phyloP scores from a whole-genome alignment of 345 rosid genomes.

The rapeseed (Brassica napus) region Da-Ae NC_063450.1:51338001-51338500 shows the following conservation, averaged over 20 bases:
- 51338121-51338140: neutral
- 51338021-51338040: neutral
- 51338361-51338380: too few species aligned
- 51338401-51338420: too few species aligned
- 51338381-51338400: too few species aligned
- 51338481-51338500: too few species aligned
- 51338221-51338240: neutral
- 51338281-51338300: too few species aligned
- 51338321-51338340: too few species aligned
- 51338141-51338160: neutral
- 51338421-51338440: too few species aligned
- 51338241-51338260: neutral
- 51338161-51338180: neutral
- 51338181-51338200: neutral
- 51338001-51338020: neutral
- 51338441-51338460: too few species aligned
- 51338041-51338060: neutral
- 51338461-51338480: too few species aligned
- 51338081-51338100: neutral
- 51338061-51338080: neutral
- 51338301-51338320: too few species aligned
- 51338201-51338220: neutral
- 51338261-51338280: neutral
- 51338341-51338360: too few species aligned
- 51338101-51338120: neutral